Evolutionary conservation across 139 green algal genomes (phyloP).

Genomic region (Picochlorum sp.): DNA sequence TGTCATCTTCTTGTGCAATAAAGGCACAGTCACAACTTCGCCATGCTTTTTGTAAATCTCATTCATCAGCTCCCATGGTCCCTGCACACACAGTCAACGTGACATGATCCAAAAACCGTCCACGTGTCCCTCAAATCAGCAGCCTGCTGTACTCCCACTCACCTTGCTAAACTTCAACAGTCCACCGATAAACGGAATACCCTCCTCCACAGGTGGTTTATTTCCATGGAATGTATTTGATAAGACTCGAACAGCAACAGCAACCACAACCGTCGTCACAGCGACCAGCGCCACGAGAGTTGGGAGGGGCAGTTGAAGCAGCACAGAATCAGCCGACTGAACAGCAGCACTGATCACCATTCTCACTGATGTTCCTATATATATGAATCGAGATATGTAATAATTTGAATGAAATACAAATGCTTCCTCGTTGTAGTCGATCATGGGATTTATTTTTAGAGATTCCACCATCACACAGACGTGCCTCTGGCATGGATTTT

Average conservation of each 20-base stretch:
- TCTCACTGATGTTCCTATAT: too few species aligned
- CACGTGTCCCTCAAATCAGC: not conserved
- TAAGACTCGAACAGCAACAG: slow-evolving; percentile 31
- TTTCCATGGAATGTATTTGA: slow-evolving; percentile 26
- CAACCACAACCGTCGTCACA: slow-evolving; percentile 20
- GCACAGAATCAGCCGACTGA: too few species aligned
- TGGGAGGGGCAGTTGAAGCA: slow-evolving; percentile 12
- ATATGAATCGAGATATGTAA: too few species aligned
- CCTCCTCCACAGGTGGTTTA: slow-evolving; percentile 71
- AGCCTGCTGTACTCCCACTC: slow-evolving; percentile 7
- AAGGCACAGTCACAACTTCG: slow-evolving; percentile 92
- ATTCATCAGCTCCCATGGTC: slow-evolving; percentile 73
- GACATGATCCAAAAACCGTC: not conserved
- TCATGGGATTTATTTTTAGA: too few species aligned
- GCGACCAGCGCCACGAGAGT: slow-evolving; percentile 3
- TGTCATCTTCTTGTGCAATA: slow-evolving; percentile 92
- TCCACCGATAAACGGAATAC: slow-evolving; percentile 86
- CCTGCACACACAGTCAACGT: slow-evolving; percentile 39
- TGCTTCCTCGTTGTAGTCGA: too few species aligned
- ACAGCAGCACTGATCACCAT: too few species aligned
- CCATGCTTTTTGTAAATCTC: slow-evolving; percentile 72
- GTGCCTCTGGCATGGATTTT: too few species aligned
- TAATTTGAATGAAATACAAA: not conserved
- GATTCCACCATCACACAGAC: too few species aligned
- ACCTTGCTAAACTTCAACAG: slow-evolving; percentile 86